Conservation (phyloP, 1,284 basidiomycete species). For the Malassezia sympodialis region DNA sequence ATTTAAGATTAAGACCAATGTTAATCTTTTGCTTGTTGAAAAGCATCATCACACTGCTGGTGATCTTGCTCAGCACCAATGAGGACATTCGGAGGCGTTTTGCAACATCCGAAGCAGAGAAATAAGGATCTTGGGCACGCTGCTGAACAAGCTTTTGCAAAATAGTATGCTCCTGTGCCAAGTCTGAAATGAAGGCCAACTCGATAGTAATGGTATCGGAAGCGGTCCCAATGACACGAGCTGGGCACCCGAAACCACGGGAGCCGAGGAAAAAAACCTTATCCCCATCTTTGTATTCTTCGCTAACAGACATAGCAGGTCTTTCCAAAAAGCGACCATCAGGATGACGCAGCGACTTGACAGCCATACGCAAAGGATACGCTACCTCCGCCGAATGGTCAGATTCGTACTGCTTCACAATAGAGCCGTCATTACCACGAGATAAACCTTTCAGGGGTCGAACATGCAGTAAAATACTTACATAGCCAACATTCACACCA, state of each 20-base stretch:
- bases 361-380: conserved; percentile 57
- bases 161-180: conserved; percentile 32
- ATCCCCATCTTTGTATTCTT: conserved; percentile 80
- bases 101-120: conserved; percentile 28
- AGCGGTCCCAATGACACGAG: conserved; percentile 68
- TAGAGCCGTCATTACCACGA: conserved; percentile 73
- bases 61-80: conserved; percentile 65
- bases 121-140: conserved; percentile 27
- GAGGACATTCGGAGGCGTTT: conserved; percentile 30
- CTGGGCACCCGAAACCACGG: conserved; percentile 86
- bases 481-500: conserved; percentile 71
- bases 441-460: conserved; percentile 61
- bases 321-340: conserved; percentile 51
- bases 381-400: conserved; percentile 65
- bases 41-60: conserved; percentile 83
- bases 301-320: conserved; percentile 66
- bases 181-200: conserved; percentile 32
- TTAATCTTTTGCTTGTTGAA: conserved; percentile 66
- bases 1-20: conserved; percentile 87
- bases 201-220: conserved; percentile 33
- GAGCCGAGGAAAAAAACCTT: conserved; percentile 92
- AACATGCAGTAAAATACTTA: conserved; percentile 50
- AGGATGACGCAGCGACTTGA: conserved; percentile 31
- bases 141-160: conserved; percentile 29
- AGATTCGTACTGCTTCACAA: conserved; percentile 87